Percentiles rank a stretch among this genome's conserved stretches.
Evolutionary conservation across 2,329 filamentous ascomycete species (phyloP).

Genomic region (Alternaria sp.): DNA sequence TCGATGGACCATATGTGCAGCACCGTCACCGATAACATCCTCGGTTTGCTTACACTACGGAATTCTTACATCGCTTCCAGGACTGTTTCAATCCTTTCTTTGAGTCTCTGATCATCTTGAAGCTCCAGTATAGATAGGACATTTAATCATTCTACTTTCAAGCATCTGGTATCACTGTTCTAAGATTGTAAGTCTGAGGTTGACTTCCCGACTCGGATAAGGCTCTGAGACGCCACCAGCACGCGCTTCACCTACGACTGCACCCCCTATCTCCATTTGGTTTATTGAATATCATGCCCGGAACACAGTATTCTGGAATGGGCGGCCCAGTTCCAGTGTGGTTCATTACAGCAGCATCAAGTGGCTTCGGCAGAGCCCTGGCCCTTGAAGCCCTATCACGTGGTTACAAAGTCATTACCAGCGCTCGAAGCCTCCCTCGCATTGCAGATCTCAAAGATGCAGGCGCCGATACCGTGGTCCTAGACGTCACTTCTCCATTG

Average conservation of each 20-base stretch:
- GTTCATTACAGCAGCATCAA: constrained; percentile 61
- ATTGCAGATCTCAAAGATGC: constrained; percentile 46
- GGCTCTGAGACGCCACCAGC: not conserved
- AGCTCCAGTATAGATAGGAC: not conserved
- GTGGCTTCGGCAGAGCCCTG: constrained; percentile 59
- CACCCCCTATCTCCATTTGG: not conserved
- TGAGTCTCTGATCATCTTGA: not conserved
- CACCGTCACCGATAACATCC: not conserved
- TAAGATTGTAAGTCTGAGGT: not conserved
- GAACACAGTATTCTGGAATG: not conserved
- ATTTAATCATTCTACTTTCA: not conserved
- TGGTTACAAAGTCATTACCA: constrained; percentile 61
- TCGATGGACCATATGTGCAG: not conserved
- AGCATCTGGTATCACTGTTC: not conserved
- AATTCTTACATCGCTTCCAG: not conserved
- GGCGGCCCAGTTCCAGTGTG: constrained; percentile 45
- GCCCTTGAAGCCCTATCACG: constrained; percentile 54
- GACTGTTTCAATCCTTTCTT: too few species aligned
- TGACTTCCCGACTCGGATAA: not conserved
- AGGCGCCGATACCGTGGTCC: constrained; percentile 48
- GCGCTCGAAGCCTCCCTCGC: constrained; percentile 53
- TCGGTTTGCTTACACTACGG: not conserved
- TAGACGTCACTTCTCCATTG: constrained; percentile 55
- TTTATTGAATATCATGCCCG: not conserved
- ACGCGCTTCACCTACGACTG: not conserved